Evolutionary conservation across 1,284 basidiomycete genomes (phyloP).

Genomic region (Tilletia horrida): DNA sequence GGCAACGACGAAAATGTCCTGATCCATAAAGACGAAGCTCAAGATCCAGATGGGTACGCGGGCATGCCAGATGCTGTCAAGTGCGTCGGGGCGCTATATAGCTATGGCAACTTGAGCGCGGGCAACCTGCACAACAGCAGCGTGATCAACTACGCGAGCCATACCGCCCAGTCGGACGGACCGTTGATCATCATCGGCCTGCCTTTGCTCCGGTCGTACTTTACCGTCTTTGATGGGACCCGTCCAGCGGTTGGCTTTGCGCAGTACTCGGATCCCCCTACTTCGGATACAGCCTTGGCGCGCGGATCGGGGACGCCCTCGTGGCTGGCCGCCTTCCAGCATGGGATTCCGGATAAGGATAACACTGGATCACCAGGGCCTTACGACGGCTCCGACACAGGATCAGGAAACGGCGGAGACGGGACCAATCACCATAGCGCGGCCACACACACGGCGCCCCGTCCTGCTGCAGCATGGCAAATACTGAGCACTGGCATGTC

Average conservation of each 20-base stretch:
- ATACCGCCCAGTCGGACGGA: not conserved
- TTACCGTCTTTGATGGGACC: constrained; percentile 6
- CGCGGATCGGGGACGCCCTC: not conserved
- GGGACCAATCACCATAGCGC: too few relatives aligned
- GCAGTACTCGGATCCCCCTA: not conserved
- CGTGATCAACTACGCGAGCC: not conserved
- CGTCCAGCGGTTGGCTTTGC: not conserved
- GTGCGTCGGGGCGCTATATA: constrained; percentile 2
- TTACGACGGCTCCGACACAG: too few relatives aligned
- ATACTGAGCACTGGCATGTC: too few relatives aligned
- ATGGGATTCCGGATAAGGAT: not conserved
- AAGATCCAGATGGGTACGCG: too few relatives aligned
- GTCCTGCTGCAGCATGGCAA: too few relatives aligned
- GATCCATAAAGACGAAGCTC: too few relatives aligned
- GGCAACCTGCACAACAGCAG: not conserved
- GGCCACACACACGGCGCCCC: too few relatives aligned
- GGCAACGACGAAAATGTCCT: too few relatives aligned
- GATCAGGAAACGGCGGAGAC: too few relatives aligned
- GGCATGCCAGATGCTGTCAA: not conserved
- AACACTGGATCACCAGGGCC: too few relatives aligned
- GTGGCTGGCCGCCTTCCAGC: constrained; percentile 6
- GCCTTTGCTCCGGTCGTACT: constrained; percentile 1
- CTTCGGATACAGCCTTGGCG: not conserved
- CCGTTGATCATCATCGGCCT: not conserved
- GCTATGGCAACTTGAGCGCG: not conserved